A percentile compares a stretch with the other conserved stretches of the same genome.
Conservation (phyloP, 2,329 filamentous ascomycete genomes). For the Cladophialophora exuberans region DNA sequence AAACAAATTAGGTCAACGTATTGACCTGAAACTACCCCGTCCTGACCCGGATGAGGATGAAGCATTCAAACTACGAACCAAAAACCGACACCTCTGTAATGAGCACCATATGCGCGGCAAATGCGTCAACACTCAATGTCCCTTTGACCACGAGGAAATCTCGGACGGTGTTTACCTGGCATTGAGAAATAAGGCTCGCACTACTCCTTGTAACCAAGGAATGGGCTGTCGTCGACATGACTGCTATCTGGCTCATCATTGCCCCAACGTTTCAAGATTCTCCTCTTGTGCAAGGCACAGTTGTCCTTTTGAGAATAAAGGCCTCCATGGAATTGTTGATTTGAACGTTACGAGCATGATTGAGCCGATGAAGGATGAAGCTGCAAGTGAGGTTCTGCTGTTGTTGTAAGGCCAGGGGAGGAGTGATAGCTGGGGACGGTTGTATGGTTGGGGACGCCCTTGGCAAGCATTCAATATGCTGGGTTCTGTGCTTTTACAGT, state of each 20-base stretch:
- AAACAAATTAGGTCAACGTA: constrained; percentile 24
- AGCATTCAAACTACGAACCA: constrained; percentile 18
- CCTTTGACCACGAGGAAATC: constrained; percentile 52
- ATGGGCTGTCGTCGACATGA: constrained; percentile 46
- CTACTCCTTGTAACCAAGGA: constrained; percentile 46
- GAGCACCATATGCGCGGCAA: constrained; percentile 25
- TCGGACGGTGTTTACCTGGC: constrained; percentile 44
- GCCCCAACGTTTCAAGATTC: constrained; percentile 21
- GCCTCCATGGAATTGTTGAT: constrained; percentile 20
- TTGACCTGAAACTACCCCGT: constrained; percentile 27
- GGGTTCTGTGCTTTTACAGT: neutral
- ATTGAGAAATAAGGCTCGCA: constrained; percentile 49
- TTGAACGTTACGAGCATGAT: constrained; percentile 20
- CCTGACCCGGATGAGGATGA: constrained; percentile 16
- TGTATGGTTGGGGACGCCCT: neutral
- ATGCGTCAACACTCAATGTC: constrained; percentile 38
- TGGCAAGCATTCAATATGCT: neutral
- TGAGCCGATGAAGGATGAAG: constrained; percentile 9
- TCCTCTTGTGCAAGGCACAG: constrained; percentile 17
- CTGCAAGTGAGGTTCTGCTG: neutral
- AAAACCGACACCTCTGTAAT: constrained; percentile 25
- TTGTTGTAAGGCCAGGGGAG: neutral
- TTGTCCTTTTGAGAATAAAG: constrained; percentile 17
- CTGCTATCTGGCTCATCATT: constrained; percentile 52
- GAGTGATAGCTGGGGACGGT: neutral